Evolutionary conservation across 2,329 filamentous ascomycete species (phyloP).

Genomic region (Microsporum audouinii): DNA sequence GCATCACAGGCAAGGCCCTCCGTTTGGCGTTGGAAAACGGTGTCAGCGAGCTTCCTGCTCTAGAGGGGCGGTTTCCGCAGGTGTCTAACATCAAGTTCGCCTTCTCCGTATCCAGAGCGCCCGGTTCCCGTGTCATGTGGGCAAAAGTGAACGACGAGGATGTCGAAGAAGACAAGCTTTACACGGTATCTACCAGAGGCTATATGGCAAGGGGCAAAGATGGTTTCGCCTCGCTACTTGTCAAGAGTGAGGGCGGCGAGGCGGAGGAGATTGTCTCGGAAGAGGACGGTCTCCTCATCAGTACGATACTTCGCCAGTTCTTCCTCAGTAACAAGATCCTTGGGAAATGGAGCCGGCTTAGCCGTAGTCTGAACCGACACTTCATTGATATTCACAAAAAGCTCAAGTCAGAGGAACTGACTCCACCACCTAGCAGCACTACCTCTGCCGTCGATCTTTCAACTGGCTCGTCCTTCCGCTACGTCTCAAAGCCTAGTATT

Average conservation of each 20-base stretch:
- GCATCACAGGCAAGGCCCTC: constrained; percentile 59
- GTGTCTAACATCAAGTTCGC: constrained; percentile 71
- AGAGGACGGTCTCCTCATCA: constrained; percentile 78
- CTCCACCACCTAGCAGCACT: neutral
- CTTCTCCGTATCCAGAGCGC: constrained; percentile 53
- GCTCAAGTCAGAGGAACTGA: constrained; percentile 37
- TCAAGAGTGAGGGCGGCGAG: constrained; percentile 61
- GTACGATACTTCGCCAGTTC: constrained; percentile 77
- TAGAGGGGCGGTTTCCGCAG: constrained; percentile 77
- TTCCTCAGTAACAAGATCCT: constrained; percentile 77
- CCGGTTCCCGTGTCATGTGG: constrained; percentile 52
- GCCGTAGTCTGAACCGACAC: constrained; percentile 49
- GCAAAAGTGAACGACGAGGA: constrained; percentile 51
- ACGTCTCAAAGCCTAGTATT: neutral
- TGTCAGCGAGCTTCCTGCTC: constrained; percentile 65
- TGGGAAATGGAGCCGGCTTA: constrained; percentile 65
- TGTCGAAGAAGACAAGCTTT: constrained; percentile 52
- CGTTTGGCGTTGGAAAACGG: constrained; percentile 75
- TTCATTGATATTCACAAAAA: constrained; percentile 56
- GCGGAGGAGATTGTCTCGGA: constrained; percentile 71
- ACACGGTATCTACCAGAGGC: constrained; percentile 65
- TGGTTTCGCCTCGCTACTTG: constrained; percentile 65
- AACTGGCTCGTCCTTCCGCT: neutral
- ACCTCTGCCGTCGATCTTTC: neutral
- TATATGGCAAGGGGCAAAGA: constrained; percentile 89